Base-by-base conservation (phyloP, 176 grass and related monocot genomes). In the Raddia guianensis region DNA sequence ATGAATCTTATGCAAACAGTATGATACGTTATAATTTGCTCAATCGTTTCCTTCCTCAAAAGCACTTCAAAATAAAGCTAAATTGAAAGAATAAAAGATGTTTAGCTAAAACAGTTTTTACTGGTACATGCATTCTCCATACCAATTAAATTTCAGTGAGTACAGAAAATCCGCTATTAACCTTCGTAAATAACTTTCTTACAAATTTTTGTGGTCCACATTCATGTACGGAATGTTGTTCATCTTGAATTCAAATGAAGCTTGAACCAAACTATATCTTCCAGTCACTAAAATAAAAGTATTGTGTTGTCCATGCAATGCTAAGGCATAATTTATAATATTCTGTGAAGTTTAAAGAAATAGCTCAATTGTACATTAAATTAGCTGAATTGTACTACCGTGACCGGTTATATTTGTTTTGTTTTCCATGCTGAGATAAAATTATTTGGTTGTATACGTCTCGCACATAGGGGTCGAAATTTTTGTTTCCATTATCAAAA, bases 1-100 rank as follows among this genome's bases (percentile, higher is more conserved):
- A 32, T 85, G 53, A 73, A 35, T 46, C 58, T 42, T 69, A 68
- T 79, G 21, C 11, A 68, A 79, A 72, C 37, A 7, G 70, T 70
- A 13, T 76, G 52, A 20, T 73, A 63, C 3, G 7, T 13, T 35
- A 44, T 66, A 80, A 10, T 54, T 18, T 55, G 14, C 80, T 46
- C 16, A 14, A 63, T 70, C 11, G 55, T 70, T 47, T 56, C 58
- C 43, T 51, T 40, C 72, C 63, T 37, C 8, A 40, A 19, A 53
- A 70, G 10, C 12, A 62, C 40, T 19, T 75, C 35, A 57, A 56
- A 70, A 79, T 1, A 16, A 67, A 62, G 14, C 15, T 15, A 34
- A 69, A 5, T 2, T 62, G 62, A 9, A 68, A 53, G 5, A 60
- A 20, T 9, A 68, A 7, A 72, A 89, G 2, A 15, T 72, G 32